Percentiles rank a stretch among this genome's conserved stretches.
phyloP scores from a whole-genome alignment of 225 moss, liverwort and hornwort genomes.

The Bryum argenteum region DNA sequence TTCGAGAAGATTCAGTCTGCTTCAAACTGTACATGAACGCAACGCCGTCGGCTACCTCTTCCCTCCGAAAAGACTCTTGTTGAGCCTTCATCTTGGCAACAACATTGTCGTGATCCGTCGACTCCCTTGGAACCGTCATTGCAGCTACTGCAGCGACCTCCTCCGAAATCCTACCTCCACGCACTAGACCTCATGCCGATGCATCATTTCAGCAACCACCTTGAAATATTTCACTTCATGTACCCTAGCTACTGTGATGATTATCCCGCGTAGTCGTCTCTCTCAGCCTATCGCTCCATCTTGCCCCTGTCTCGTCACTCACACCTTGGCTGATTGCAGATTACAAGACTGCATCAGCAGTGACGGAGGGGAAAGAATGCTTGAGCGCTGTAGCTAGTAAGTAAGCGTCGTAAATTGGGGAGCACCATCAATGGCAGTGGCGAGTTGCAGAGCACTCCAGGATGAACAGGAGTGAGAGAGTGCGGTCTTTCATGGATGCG shows the following conservation, averaged over 20 bases:
- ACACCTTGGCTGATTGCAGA: too few relatives aligned
- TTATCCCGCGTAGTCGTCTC: background rate
- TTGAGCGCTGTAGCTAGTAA: too few relatives aligned
- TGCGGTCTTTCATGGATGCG: too few relatives aligned
- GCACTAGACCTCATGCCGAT: background rate
- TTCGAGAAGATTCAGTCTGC: slow-evolving; percentile 5
- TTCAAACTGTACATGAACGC: slow-evolving; percentile 28
- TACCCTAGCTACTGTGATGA: background rate
- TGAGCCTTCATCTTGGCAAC: slow-evolving; percentile 33
- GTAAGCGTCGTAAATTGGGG: too few relatives aligned
- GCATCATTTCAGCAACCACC: slow-evolving; percentile 16
- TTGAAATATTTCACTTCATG: background rate
- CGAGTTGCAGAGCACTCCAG: too few relatives aligned
- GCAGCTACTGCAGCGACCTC: background rate
- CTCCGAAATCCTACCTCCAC: background rate
- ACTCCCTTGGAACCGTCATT: slow-evolving; percentile 51
- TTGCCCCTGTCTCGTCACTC: too few relatives aligned
- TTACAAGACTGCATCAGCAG: too few relatives aligned
- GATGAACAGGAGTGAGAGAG: too few relatives aligned
- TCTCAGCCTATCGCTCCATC: too few relatives aligned
- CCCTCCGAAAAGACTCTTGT: slow-evolving; percentile 37
- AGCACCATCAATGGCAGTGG: too few relatives aligned
- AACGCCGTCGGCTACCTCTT: slow-evolving; percentile 29
- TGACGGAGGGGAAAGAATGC: too few relatives aligned
- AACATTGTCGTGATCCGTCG: slow-evolving; percentile 23